These are phyloP conservation scores for Suillus luteus DNA, from an alignment of 768 basidiomycete species.

Conservation along the genomic window DNA sequence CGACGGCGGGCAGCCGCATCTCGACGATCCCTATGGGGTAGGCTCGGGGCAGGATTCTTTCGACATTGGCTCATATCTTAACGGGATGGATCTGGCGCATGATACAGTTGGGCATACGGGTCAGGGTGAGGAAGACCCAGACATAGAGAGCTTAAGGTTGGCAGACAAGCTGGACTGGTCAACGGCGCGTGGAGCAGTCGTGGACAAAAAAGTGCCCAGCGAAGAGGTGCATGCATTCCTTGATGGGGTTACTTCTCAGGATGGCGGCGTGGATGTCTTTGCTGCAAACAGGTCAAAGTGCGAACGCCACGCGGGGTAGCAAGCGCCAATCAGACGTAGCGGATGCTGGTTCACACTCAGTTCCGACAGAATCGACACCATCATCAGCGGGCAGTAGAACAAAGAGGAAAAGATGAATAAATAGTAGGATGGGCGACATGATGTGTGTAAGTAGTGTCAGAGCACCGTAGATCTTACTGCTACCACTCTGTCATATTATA, in stretches of 20 bases:
- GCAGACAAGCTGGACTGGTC: constrained; percentile 36
- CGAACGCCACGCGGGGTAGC: constrained; percentile 23
- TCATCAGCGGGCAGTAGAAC: constrained; percentile 21
- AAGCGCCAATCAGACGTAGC: constrained; percentile 44
- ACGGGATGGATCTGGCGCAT: constrained; percentile 35
- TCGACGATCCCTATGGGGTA: constrained; percentile 12
- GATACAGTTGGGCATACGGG: constrained; percentile 21
- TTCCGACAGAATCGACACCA: constrained; percentile 5
- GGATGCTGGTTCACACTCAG: constrained; percentile 16
- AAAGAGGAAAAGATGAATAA: constrained; percentile 33
- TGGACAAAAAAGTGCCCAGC: constrained; percentile 31
- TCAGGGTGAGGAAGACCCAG: constrained; percentile 31
- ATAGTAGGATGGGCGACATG: constrained; percentile 3
- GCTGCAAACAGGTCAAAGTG: not conserved
- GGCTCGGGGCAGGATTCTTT: constrained; percentile 30
- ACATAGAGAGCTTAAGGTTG: constrained; percentile 28
- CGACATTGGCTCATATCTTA: constrained; percentile 42
- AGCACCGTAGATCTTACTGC: constrained; percentile 6
- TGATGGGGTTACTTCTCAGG: constrained; percentile 43
- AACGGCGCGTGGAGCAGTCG: constrained; percentile 32
- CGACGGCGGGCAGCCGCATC: not conserved
- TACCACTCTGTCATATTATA: constrained; percentile 4
- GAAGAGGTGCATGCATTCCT: constrained; percentile 45
- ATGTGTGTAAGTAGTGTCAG: not conserved
- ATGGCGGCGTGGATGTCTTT: constrained; percentile 20